phyloP scores from a whole-genome alignment of 2,329 filamentous ascomycete species.

The Juglanconis juglandina region DNA sequence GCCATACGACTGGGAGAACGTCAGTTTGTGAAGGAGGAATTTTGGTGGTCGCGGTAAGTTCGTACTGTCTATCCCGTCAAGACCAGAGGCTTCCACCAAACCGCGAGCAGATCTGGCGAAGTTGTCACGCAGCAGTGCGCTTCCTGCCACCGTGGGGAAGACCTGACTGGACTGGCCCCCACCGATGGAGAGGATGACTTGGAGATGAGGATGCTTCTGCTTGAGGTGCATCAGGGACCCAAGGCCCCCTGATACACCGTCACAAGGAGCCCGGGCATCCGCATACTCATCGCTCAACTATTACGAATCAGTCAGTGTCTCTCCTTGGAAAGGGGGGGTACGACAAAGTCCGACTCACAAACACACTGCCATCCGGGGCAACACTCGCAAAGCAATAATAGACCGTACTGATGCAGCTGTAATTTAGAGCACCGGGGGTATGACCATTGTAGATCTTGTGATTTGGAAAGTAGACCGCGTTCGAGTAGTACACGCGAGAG shows the following conservation, averaged over 20 bases:
- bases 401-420: slow-evolving; percentile 74
- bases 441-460: slow-evolving; percentile 69
- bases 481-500: slow-evolving; percentile 57
- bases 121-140: slow-evolving; percentile 57
- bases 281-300: slow-evolving; percentile 79
- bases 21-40: no score
- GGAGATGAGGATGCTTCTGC: slow-evolving; percentile 64
- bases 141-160: slow-evolving; percentile 65
- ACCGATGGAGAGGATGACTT: slow-evolving; percentile 74
- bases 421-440: slow-evolving; percentile 70
- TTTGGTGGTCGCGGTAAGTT: neutral
- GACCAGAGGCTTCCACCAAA: slow-evolving; percentile 66
- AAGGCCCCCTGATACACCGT: slow-evolving; percentile 68
- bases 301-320: neutral
- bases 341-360: slow-evolving; percentile 52
- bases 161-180: slow-evolving; percentile 62
- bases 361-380: slow-evolving; percentile 67
- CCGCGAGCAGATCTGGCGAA: slow-evolving; percentile 67
- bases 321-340: neutral
- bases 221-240: slow-evolving; percentile 73
- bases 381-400: slow-evolving; percentile 82
- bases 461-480: slow-evolving; percentile 84
- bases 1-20: slow-evolving; percentile 66
- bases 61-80: slow-evolving; percentile 76
- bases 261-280: slow-evolving; percentile 68